Base-by-base conservation (phyloP, 495 filamentous ascomycete species). In the Tuber aestivum region DNA sequence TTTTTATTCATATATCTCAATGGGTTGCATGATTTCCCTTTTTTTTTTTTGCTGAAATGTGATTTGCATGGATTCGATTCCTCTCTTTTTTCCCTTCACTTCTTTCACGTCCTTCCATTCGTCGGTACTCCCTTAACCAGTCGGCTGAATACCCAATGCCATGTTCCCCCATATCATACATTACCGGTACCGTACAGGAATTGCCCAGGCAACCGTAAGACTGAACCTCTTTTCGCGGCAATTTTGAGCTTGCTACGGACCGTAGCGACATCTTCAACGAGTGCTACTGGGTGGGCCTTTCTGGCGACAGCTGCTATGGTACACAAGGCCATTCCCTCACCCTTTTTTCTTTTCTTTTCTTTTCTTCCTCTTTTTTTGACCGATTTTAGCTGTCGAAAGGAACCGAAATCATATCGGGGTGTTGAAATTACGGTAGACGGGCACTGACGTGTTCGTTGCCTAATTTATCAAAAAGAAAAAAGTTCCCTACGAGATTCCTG, bases 391-490 rank as follows among this genome's bases (percentile, higher is more conserved):
- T 61, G 27, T 18, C 10, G 12, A 18, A 14, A 35, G 18, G 14
- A 32, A 16, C 27, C n/a, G 32, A 65, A 65, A 65, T 16, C 56
- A 65, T 35, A 65, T 32, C 56, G 18, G 18, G 32, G 27, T 65
- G 32, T 65, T 65, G 27, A 27, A 65, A 65, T 65, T 16, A n/a
- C n/a, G n/a, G n/a, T n/a, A 16, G 56, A 65, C 32, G 56, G 27
- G 27, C 56, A 65, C 56, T 65, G 56, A 65, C 56, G 56, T 65
- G 56, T 65, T 32, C 56, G 56, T 35, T 65, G 56, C 56, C 56
- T 35, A 65, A 18, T 65, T 65, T 65, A 65, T 32, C 27, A 1
- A 27, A 65, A 65, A 65, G 12, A 65, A 27, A 61, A 65, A 32
- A 32, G 12, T 10, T 35, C 27, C 56, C 56, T 18, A 16, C 27